Evolutionary conservation across 1,284 basidiomycete genomes (phyloP).

Genomic region (Boletus subluridellus): DNA sequence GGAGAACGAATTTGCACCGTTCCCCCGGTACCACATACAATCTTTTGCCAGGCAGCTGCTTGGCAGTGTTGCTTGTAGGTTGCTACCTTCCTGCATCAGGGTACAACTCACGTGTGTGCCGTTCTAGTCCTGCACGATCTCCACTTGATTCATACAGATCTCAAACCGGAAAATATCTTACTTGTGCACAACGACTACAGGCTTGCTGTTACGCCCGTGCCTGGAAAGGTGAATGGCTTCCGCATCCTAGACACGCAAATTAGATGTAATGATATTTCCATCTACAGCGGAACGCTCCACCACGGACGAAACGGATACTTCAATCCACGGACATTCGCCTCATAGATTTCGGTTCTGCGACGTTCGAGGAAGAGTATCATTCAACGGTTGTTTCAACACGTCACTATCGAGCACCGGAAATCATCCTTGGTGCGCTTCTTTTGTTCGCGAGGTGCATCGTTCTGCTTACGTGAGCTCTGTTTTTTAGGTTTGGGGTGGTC

Average conservation of each 20-base stretch:
- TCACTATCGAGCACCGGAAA: slow-evolving; percentile 98
- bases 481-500: slow-evolving; percentile 90
- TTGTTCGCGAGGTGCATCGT: not conserved
- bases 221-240: slow-evolving; percentile 50
- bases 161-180: slow-evolving; percentile 98
- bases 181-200: slow-evolving; percentile 84
- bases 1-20: slow-evolving; percentile 95
- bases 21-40: slow-evolving; percentile 95
- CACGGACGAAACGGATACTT: slow-evolving; percentile 71
- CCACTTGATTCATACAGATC: slow-evolving; percentile 93
- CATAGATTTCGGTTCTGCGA: slow-evolving; percentile 98
- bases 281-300: slow-evolving; percentile 55
- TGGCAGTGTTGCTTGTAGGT: slow-evolving; percentile 90
- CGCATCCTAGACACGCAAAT: slow-evolving; percentile 3
- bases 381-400: slow-evolving; percentile 96
- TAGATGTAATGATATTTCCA: slow-evolving; percentile 12
- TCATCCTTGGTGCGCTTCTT: slow-evolving; percentile 80
- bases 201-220: slow-evolving; percentile 52
- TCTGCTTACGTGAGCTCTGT: slow-evolving; percentile 16
- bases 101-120: slow-evolving; percentile 12
- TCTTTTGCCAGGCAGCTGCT: slow-evolving; percentile 91
- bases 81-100: not conserved
- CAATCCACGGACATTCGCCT: slow-evolving; percentile 90
- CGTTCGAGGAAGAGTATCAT: slow-evolving; percentile 98
- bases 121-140: slow-evolving; percentile 83